Base-by-base conservation (phyloP, 768 basidiomycete genomes). In the Amanita phalloides region DNA sequence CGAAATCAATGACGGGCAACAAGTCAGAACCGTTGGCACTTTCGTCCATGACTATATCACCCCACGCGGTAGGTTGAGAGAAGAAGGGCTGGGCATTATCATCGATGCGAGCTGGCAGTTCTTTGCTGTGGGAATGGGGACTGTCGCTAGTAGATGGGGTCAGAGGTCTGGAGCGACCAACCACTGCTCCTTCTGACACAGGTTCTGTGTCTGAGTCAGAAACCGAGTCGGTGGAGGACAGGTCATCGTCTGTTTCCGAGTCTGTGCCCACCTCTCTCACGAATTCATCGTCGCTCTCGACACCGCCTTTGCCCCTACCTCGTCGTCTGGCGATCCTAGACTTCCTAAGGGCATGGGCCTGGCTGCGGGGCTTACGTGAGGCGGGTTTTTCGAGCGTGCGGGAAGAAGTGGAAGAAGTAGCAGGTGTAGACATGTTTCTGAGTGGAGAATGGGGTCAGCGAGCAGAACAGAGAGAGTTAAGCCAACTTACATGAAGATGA, bases 31-130 rank as follows among this genome's bases (percentile, higher is more conserved):
- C 84, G 55, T 81, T 75, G n/a, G 67, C 68, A 41, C 66, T 75
- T 66, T 86, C 84, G 54, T 83, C 83, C 14, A 82, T 74, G n/a
- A 90, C 86, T 81, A 90, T 86, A 61, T 90, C 86, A 8, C 86
- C 85, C 89, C 89, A 90, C 58, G 78, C 76, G 13, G 76, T 74
- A 28, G 74, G 63, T 1, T 71, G 56, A 4, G 75, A 67, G 56
- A 84, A 83, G 63, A 86, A 82, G 13, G 78, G 70, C 25, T 71
- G 62, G 46, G 64, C 55, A 10, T 56, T 64, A 30, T 64, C 70
- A 55, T 68, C 68, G 4, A 59, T 51, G 54, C 56, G 45, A 53
- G 58, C 48, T 45, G 55, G 53, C 56, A 54, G 26, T 3, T 62
- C 62, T 45, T 71, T 68, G 30, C 64, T 64, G 13, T 64, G 59